Percentiles rank a stretch among this genome's conserved stretches.
These are phyloP conservation scores for Apiospora hydei DNA, from an alignment of 2,329 filamentous ascomycete genomes.

Conservation along the genomic window DNA sequence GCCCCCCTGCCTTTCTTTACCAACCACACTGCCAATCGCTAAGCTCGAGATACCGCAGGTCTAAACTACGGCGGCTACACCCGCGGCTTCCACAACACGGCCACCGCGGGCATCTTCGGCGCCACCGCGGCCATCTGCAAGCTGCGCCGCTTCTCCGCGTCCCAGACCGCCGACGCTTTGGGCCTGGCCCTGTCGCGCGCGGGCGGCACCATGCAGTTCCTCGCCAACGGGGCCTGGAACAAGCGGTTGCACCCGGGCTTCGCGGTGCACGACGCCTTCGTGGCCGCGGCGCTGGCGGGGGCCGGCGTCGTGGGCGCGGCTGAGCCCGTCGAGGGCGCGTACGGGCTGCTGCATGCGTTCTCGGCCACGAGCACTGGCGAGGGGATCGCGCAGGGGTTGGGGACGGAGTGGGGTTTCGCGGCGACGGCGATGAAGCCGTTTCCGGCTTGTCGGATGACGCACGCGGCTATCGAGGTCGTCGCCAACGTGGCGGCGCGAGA, in stretches of 20 bases:
- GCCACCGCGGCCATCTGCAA: conserved; percentile 37
- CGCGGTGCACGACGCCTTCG: conserved; percentile 39
- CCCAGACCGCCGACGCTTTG: conserved; percentile 34
- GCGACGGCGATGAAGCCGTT: conserved; percentile 38
- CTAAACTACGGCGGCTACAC: conserved; percentile 36
- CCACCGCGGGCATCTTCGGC: conserved; percentile 38
- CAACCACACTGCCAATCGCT: not conserved
- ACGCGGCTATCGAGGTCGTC: conserved; percentile 39
- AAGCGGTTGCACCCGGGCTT: conserved; percentile 40
- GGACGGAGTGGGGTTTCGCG: conserved; percentile 35
- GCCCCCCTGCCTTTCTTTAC: too few relatives aligned
- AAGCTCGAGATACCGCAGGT: not conserved
- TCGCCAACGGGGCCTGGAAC: conserved; percentile 41
- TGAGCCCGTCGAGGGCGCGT: conserved; percentile 35
- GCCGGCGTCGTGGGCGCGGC: conserved; percentile 36
- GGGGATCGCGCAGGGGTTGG: conserved; percentile 32
- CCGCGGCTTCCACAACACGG: conserved; percentile 39
- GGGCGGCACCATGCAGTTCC: conserved; percentile 41
- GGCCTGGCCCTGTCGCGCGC: conserved; percentile 38
- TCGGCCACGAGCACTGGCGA: conserved; percentile 31
- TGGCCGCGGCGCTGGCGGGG: conserved; percentile 36
- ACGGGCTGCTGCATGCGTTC: conserved; percentile 35
- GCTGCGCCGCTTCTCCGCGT: conserved; percentile 33
- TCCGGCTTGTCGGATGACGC: conserved; percentile 39
- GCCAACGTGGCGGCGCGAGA: conserved; percentile 28